A percentile compares a stretch with the other conserved stretches of the same genome.
Evolutionary conservation across 805 yeast genomes (phyloP).

Genomic region (Kuraishia hungarica): DNA sequence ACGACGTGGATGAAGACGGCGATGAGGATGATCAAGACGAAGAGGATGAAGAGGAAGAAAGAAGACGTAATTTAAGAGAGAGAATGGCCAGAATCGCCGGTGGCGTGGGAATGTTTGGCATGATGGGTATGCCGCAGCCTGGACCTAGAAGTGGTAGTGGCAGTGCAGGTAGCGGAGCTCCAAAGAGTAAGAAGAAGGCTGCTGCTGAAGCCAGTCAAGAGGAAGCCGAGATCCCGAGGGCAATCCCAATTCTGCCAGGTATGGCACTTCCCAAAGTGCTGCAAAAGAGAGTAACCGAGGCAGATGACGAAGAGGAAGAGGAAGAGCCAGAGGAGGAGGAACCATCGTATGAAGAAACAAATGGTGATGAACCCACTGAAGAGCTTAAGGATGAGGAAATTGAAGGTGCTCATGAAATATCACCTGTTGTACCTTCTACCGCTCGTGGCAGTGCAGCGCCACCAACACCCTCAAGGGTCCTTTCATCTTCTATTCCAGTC

Average conservation of each 20-base stretch:
- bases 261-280: background rate
- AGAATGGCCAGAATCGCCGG: conserved; percentile 97
- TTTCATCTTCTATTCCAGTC: background rate
- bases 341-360: conserved; percentile 5
- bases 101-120: conserved; percentile 71
- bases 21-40: conserved; percentile 47
- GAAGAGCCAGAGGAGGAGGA: too few relatives aligned
- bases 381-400: background rate
- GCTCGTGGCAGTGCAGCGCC: background rate
- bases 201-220: conserved; percentile 17
- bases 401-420: background rate
- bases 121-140: conserved; percentile 43
- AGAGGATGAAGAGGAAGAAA: conserved; percentile 68
- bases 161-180: too few relatives aligned
- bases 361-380: background rate
- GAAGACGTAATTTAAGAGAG: conserved; percentile 71
- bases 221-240: conserved; percentile 18
- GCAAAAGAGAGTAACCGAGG: background rate
- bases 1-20: conserved; percentile 37
- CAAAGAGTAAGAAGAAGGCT: conserved; percentile 13
- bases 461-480: background rate
- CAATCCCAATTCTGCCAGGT: conserved; percentile 44
- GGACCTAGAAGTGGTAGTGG: conserved; percentile 12
- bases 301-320: background rate
- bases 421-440: background rate